Evolutionary conservation across 768 basidiomycete genomes (phyloP), one percentile per base, ranked within the genome.

Genomic region (Boletus reticuloceps): DNA sequence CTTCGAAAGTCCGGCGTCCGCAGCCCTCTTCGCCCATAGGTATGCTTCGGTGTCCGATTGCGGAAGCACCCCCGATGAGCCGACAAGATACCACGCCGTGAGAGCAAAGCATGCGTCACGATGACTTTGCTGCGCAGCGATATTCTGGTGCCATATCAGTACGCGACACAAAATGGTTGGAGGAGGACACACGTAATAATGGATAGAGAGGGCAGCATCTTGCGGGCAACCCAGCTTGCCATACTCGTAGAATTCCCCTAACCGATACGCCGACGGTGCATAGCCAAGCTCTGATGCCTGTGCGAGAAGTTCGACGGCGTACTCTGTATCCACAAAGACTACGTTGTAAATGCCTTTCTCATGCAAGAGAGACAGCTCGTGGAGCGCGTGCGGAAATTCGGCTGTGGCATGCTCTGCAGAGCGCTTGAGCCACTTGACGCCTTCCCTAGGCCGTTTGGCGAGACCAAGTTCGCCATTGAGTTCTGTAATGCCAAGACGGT

Each of bases 231-330:
- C 95, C 84, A 98, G 89, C 78, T 92, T 95, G 36, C 97, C 97
- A 71, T 98, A 99, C 77, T 99, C 97, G 71, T 99, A 99, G 71
- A 95, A 98, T 74, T 98, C 96, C 25, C 97, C 97, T 53, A 98
- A 75, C 56, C 93, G 86, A 75, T 94, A 92, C 32, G 97, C 97
- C 60, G 91, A 94, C 17, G 96, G 93, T 10, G 96, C 94, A 73
- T 98, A 98, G 6, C 94, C 94, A 25, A 99, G 81, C 72, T 98
- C 97, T 0, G 92, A 86, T 25, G 95, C 96, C 68, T 97, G 93
- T 3, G 97, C 97, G 40, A 98, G 77, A 12, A 98, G 78, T 72
- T 99, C 97, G 1, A 89, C 86, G 1, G 96, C 88, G 65, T 99
- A 99, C 65, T 98, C 96, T 59, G 86, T 85, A 71, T 99, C 97